Evolutionary conservation across 139 green algal genomes (phyloP), one percentile per base, ranked within the genome.

Genomic region (Zygnema circumcarinatum): DNA sequence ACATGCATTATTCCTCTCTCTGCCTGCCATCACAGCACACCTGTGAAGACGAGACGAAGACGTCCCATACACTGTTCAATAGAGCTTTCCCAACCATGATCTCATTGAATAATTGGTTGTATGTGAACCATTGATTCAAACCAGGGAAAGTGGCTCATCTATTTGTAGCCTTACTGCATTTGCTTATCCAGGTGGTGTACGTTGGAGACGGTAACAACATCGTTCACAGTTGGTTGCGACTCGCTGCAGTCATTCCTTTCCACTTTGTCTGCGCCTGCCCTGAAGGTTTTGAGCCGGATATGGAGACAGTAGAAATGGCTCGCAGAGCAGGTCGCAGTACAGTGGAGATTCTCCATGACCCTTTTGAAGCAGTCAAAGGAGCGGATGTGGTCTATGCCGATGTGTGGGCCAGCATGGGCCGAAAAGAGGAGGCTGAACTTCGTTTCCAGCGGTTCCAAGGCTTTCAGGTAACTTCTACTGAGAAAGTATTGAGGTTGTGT

Each of bases 151-250:
- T n/a, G n/a, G n/a, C n/a, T n/a, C n/a, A n/a, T n/a, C n/a, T 62
- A 78, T 78, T 78, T 78, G 35, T 78, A 25, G 3, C 16, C 16
- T 41, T 39, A 25, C 69, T 41, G 3, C 69, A 22, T 39, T 41
- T 39, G 7, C 69, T 41, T 78, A 3, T 78, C 25, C 87, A 91
- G 84, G 56, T 93, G 1, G 95, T 95, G 42, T 99, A 99, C 88
- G 95, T 99, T 0, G 97, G 97, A 40, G 97, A 99, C 86, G 97
- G 97, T 87, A 99, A 99, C 94, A 99, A 99, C 94, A 99, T 99
- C 79, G 95, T 96, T 40, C 95, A 99, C 94, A 97, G 93, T 21
- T 99, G 96, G 96, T 87, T 99, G 67, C 93, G 96, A 25, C 92
- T 99, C 33, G 96, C 97, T 35, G 92, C 91, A 1, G 90, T 94